Percentiles rank a stretch among this genome's conserved stretches.
phyloP scores from a whole-genome alignment of 768 basidiomycete species.

The Boletales sp. region DNA sequence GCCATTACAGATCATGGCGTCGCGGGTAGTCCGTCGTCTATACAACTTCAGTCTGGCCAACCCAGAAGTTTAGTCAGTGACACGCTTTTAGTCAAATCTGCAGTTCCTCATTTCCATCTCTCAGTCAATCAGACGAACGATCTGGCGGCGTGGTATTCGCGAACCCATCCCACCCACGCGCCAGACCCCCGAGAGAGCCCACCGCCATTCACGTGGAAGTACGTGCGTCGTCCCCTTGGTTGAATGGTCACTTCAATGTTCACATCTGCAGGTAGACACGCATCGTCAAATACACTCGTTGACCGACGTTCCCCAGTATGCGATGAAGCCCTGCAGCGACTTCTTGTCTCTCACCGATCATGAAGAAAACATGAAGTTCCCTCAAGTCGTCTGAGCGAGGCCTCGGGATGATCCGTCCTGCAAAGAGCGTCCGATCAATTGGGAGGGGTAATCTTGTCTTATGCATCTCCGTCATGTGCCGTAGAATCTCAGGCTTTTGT shows the following conservation, averaged over 20 bases:
- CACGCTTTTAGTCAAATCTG: neutral
- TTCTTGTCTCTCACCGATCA: constrained; percentile 22
- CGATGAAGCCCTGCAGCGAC: constrained; percentile 20
- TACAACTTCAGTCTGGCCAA: constrained; percentile 40
- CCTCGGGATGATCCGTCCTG: neutral
- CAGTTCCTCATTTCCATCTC: neutral
- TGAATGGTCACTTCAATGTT: constrained; percentile 1
- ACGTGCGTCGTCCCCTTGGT: constrained; percentile 1
- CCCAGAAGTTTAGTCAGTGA: constrained; percentile 30
- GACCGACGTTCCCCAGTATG: constrained; percentile 21
- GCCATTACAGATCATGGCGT: constrained; percentile 48
- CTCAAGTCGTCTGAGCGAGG: constrained; percentile 11
- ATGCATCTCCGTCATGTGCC: neutral
- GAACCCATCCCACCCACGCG: constrained; percentile 14
- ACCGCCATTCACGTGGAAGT: constrained; percentile 35
- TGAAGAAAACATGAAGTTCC: constrained; percentile 13
- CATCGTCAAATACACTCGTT: constrained; percentile 23
- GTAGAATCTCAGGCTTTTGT: neutral
- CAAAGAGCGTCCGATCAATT: neutral
- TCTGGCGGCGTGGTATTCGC: constrained; percentile 17
- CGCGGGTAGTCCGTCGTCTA: constrained; percentile 56
- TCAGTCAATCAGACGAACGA: constrained; percentile 18
- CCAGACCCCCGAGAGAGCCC: constrained; percentile 13
- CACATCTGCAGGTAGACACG: constrained; percentile 25
- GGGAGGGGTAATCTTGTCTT: neutral